Conservation (phyloP, 129 eudicot genomes). For the Solidago caesia region DNA sequence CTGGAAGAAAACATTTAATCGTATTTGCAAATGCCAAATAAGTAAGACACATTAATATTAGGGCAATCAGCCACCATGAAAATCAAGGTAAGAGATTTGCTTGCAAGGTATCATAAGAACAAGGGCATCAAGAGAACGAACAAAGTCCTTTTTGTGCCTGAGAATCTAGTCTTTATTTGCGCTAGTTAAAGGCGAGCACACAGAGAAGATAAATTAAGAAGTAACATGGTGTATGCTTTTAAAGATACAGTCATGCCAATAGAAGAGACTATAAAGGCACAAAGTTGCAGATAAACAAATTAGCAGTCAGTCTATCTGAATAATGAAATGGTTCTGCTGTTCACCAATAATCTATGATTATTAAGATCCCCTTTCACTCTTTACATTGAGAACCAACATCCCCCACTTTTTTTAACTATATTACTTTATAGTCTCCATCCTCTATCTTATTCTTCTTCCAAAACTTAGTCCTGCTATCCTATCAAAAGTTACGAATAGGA, state of each 20-base stretch:
- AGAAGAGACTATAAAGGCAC: background rate
- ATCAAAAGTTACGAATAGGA: background rate
- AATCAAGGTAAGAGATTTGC: conserved; percentile 6
- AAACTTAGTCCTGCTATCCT: background rate
- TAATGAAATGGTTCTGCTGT: background rate
- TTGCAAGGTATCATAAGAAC: conserved; percentile 14
- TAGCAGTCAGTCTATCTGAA: background rate
- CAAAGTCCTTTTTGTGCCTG: background rate
- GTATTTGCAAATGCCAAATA: conserved; percentile 15
- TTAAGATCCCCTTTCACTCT: background rate
- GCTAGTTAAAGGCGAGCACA: background rate
- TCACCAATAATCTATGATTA: background rate
- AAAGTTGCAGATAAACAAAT: background rate
- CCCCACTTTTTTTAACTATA: background rate
- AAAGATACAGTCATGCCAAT: background rate
- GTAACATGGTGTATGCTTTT: background rate
- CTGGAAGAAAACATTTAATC: conserved; percentile 25
- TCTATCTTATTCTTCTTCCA: background rate
- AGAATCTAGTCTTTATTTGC: background rate
- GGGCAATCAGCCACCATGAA: conserved; percentile 7
- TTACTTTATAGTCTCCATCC: background rate
- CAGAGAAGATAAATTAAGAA: background rate
- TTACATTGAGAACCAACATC: background rate
- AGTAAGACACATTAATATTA: conserved; percentile 4
- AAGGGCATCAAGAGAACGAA: background rate